Base-by-base conservation (phyloP, 2,329 filamentous ascomycete genomes). In the Beauveria rudraprayagi region DNA sequence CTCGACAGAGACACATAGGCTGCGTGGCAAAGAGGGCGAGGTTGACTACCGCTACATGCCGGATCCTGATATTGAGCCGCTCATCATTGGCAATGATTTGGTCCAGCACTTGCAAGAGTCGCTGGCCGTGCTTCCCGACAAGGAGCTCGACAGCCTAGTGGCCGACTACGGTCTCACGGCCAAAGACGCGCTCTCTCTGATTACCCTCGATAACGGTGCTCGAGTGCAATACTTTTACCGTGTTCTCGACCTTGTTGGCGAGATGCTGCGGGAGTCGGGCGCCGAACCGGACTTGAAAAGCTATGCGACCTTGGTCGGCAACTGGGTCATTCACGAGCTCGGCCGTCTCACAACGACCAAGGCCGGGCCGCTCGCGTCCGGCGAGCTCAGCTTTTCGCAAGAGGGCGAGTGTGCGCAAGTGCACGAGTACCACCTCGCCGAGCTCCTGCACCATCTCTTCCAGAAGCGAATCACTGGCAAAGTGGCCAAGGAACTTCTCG, bases 31-130 rank as follows among this genome's bases (percentile, higher is more conserved):
- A 73, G 94, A 97, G 73, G 94, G 94, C 53, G 93, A 96, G 70
- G 92, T 97, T 6, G 94, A 99, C 73, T 99, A 99, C 73, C 83
- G 94, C 47, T 99, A 99, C 71, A 97, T 99, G 93, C 93, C 94
- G 0, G 94, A 99, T 71, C 91, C 94, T 5, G 94, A 99, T 70
- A 80, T 99, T 16, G 82, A 84, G 0, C 91, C 94, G 1, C 79
- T 99, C 1, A 71, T 92, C 2, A 88, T 99, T 63, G 86, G 86
- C 8, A 70, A 80, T 2, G 86, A 90, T 61, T 78, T 97, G 0
- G 77, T 97, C 5, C 70, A 79, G 5, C 79, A 87, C 64, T 78
- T 97, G 16, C 76, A 74, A 22, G 66, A 73, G 0, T 88, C 81
- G 0, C 75, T 96, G 62, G 90, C 91, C 5, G 78, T 83, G 24